Base-by-base conservation (phyloP, 2,329 filamentous ascomycete genomes). In the Pseudovirgaria hyperparasitica region DNA sequence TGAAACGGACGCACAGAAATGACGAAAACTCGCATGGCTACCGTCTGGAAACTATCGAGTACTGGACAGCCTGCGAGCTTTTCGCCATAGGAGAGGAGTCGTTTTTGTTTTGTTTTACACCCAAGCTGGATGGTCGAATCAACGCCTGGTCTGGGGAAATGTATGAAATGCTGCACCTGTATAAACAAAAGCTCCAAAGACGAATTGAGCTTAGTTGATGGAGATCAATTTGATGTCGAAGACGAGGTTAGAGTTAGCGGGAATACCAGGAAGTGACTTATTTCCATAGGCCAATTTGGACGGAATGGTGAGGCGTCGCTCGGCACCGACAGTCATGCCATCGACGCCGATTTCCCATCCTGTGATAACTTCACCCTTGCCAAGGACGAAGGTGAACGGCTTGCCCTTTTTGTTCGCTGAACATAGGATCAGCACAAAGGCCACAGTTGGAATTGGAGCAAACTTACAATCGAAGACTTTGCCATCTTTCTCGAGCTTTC, bases 321-420 rank as follows among this genome's bases (percentile, higher is more conserved):
- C 92, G 46, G 84, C 85, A 48, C 90, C 90, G 42, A 86, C 77
- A 42, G 76, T 67, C 84, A 98, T 94, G 59, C 92, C 92, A 42
- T 71, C 68, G 43, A 98, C 66, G 60, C 90, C 90, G 39, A 96
- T 72, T 55, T 98, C 92, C 92, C 90, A 96, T 42, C 90, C 90
- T 71, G 92, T 90, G 67, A 98, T 98, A 48, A 98, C 92, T 58
- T 96, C 82, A 35, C 86, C 86, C 52, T 76, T 74, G 43, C 90
- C 92, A 35, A 92, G 75, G 68, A 87, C 92, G 74, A 96, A 96
- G 41, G 70, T 71, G 65, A 98, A 98, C 32, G 92, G 87, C 66
- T 92, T 86, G 47, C 90, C 90, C 67, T 92, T 94, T 72, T 96
- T 98, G 72, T 98, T 96, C 58, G 85, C 82, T 86, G 45, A 22